Percentiles rank a stretch among this genome's conserved stretches.
Conservation (phyloP, 306 rosid genomes). For the Casuarina glauca region DNA sequence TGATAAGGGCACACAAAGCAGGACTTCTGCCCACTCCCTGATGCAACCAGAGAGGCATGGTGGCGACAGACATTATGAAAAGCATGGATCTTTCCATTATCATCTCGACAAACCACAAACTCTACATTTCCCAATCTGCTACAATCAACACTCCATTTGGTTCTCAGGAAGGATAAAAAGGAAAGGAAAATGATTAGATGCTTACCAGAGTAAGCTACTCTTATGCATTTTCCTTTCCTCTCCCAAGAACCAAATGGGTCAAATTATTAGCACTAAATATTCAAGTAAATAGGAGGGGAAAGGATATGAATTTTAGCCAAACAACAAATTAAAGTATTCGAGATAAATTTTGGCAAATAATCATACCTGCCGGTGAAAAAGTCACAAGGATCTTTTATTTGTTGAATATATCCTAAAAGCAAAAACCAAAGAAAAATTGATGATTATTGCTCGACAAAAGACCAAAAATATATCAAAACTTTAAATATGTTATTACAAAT, state of each 20-base stretch:
- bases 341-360: neutral
- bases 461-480: neutral
- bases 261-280: conserved; percentile 17
- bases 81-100: conserved; percentile 52
- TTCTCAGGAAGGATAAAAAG: conserved; percentile 33
- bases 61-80: conserved; percentile 94
- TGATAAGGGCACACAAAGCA: conserved; percentile 98
- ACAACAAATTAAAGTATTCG: neutral
- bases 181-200: conserved; percentile 35
- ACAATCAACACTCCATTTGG: conserved; percentile 35
- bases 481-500: conserved; percentile 6
- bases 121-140: conserved; percentile 75
- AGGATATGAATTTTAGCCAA: conserved; percentile 1
- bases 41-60: conserved; percentile 80
- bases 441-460: conserved; percentile 5
- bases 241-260: conserved; percentile 42
- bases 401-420: conserved; percentile 63
- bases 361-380: conserved; percentile 84
- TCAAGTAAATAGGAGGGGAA: neutral
- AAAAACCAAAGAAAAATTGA: conserved; percentile 22
- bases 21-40: conserved; percentile 69
- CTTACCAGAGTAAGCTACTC: conserved; percentile 13
- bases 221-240: conserved; percentile 28
- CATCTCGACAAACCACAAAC: conserved; percentile 79
- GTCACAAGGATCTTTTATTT: conserved; percentile 56